phyloP scores from a whole-genome alignment of 2,329 filamentous ascomycete species.

The Hansfordia pulvinata region DNA sequence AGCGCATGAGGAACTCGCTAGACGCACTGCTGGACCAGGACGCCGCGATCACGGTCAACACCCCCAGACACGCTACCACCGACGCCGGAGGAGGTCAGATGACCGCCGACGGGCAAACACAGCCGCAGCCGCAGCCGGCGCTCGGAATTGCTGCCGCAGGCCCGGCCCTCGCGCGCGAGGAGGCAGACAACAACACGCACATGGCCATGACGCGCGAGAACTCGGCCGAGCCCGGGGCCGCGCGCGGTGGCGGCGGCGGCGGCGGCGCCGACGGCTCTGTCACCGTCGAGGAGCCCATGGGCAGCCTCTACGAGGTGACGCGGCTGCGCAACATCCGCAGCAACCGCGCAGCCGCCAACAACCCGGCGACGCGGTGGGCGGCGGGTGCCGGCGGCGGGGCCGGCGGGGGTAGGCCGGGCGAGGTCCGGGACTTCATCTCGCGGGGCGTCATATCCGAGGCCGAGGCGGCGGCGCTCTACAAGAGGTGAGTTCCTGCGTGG shows the following conservation, averaged over 20 bases:
- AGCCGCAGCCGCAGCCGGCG: too few relatives aligned
- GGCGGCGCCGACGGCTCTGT: conserved; percentile 14
- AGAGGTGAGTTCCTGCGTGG: conserved; percentile 10
- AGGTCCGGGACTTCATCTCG: conserved; percentile 30
- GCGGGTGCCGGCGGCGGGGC: conserved; percentile 5
- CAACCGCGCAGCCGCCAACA: too few relatives aligned
- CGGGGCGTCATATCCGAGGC: conserved; percentile 27
- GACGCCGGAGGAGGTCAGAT: too few relatives aligned
- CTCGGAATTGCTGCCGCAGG: conserved; percentile 11
- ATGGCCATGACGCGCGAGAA: conserved; percentile 31
- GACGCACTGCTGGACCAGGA: conserved; percentile 7
- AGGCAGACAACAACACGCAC: conserved; percentile 12
- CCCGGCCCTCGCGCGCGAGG: conserved; percentile 12
- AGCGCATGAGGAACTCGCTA: conserved; percentile 10
- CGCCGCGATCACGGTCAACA: background rate
- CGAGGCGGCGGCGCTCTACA: conserved; percentile 34
- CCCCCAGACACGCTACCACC: too few relatives aligned
- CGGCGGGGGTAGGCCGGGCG: conserved; percentile 1
- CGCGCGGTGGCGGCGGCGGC: conserved; percentile 18
- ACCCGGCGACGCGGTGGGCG: too few relatives aligned
- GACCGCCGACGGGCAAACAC: too few relatives aligned
- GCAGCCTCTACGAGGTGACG: conserved; percentile 38
- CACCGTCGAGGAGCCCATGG: conserved; percentile 35
- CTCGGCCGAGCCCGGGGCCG: conserved; percentile 24
- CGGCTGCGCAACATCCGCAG: conserved; percentile 23